Conservation (phyloP, 2,329 filamentous ascomycete genomes). For the Paracoccidioides lutzii region DNA sequence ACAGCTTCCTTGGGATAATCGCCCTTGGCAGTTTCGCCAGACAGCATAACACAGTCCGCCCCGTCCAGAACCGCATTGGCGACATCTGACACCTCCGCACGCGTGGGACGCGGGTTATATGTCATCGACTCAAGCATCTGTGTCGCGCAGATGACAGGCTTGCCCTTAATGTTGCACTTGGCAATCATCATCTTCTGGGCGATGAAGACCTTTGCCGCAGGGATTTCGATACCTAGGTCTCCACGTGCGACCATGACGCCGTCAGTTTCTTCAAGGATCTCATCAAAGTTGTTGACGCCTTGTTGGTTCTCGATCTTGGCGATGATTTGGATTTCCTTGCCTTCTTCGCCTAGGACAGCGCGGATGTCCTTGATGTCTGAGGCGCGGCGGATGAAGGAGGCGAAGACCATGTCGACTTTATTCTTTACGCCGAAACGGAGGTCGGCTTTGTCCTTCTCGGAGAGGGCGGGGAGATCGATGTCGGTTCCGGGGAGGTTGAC, state of each 20-base stretch:
- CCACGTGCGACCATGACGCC: conserved; percentile 99
- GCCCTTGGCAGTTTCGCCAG: conserved; percentile 97
- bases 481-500: conserved; percentile 98
- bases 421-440: conserved; percentile 95
- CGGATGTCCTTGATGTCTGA: conserved; percentile 91
- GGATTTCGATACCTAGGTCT: conserved; percentile 97
- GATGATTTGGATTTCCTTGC: conserved; percentile 97
- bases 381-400: conserved; percentile 90
- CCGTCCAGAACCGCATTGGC: conserved; percentile 96
- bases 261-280: conserved; percentile 91
- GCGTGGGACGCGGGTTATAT: conserved; percentile 95
- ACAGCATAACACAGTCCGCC: conserved; percentile 99
- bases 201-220: conserved; percentile 94
- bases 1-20: conserved; percentile 87
- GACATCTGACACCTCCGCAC: conserved; percentile 96
- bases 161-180: conserved; percentile 98
- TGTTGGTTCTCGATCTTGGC: conserved; percentile 99
- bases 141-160: conserved; percentile 96
- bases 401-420: conserved; percentile 97
- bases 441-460: conserved; percentile 95
- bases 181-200: conserved; percentile 99
- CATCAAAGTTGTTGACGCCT: conserved; percentile 98
- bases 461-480: conserved; percentile 91
- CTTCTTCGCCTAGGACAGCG: conserved; percentile 75
- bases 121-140: conserved; percentile 99